These are phyloP conservation scores for Aquilaria yunnanensis DNA, from an alignment of 345 rosid genomes.

Conservation along the genomic window DNA sequence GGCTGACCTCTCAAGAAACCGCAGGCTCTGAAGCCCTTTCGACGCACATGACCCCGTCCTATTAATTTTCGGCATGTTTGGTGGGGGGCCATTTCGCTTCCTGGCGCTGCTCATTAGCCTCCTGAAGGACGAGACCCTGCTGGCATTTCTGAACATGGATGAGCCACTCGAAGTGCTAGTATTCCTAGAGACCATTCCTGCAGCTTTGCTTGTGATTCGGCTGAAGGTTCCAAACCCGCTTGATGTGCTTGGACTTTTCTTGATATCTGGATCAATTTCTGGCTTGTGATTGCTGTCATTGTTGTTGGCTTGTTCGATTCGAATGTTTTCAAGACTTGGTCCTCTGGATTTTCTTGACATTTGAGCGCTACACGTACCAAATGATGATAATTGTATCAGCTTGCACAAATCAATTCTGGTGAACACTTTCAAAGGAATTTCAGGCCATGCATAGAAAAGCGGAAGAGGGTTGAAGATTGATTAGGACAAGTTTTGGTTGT, in stretches of 20 bases:
- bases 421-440: neutral
- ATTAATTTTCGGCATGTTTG: slow-evolving; percentile 22
- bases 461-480: neutral
- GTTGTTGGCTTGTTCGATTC: too few relatives aligned
- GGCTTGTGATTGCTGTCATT: neutral
- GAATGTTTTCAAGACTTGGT: too few relatives aligned
- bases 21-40: slow-evolving; percentile 68
- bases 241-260: neutral
- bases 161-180: neutral
- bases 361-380: too few relatives aligned
- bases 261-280: neutral
- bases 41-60: slow-evolving; percentile 61
- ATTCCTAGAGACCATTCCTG: neutral
- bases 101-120: slow-evolving; percentile 36
- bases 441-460: too few relatives aligned
- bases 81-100: slow-evolving; percentile 31
- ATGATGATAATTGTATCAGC: neutral
- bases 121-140: slow-evolving; percentile 26
- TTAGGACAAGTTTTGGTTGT: neutral
- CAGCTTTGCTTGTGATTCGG: neutral
- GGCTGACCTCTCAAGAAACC: slow-evolving; percentile 71
- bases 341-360: too few relatives aligned
- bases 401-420: slow-evolving; percentile 13
- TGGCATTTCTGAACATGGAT: slow-evolving; percentile 9
- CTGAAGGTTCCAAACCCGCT: neutral